phyloP scores from a whole-genome alignment of 164 flowering plant species.

The Nymphaea thermarum region DNA sequence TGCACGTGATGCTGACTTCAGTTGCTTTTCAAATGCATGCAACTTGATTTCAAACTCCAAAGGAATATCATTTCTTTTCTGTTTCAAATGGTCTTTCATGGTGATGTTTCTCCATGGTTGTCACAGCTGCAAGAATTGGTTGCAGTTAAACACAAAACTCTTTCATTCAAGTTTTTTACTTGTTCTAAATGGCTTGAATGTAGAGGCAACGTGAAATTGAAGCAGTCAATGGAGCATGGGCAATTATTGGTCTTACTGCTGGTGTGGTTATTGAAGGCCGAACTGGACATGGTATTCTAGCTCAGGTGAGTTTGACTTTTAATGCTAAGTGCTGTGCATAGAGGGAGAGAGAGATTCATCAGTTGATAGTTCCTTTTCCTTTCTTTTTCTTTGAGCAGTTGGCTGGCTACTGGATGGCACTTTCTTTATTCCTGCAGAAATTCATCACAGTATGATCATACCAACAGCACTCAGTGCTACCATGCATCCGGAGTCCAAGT shows the following conservation, averaged over 20 bases:
- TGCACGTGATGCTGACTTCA: too few relatives aligned
- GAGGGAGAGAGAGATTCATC: too few relatives aligned
- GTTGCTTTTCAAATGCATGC: too few relatives aligned
- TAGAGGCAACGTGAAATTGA: conserved; percentile 69
- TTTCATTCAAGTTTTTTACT: too few relatives aligned
- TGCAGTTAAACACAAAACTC: background rate
- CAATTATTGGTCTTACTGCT: conserved; percentile 86
- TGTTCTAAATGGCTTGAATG: conserved; percentile 2
- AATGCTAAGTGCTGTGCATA: too few relatives aligned
- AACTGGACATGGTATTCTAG: conserved; percentile 52
- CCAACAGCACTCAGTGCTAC: background rate
- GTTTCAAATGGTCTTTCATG: background rate
- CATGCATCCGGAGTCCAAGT: background rate
- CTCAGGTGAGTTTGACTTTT: conserved; percentile 37
- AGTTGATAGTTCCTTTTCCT: background rate
- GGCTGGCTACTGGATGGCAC: conserved; percentile 47
- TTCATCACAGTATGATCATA: background rate
- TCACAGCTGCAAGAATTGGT: background rate
- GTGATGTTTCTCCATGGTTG: background rate
- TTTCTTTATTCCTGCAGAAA: conserved; percentile 24
- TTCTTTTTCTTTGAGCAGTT: conserved; percentile 28
- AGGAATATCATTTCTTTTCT: background rate
- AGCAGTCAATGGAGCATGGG: conserved; percentile 98
- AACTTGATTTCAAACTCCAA: too few relatives aligned
- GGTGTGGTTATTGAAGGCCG: conserved; percentile 78